These are phyloP conservation scores for Furcasterigmium sp. DNA, from an alignment of 2,329 filamentous ascomycete genomes.

Conservation along the genomic window DNA sequence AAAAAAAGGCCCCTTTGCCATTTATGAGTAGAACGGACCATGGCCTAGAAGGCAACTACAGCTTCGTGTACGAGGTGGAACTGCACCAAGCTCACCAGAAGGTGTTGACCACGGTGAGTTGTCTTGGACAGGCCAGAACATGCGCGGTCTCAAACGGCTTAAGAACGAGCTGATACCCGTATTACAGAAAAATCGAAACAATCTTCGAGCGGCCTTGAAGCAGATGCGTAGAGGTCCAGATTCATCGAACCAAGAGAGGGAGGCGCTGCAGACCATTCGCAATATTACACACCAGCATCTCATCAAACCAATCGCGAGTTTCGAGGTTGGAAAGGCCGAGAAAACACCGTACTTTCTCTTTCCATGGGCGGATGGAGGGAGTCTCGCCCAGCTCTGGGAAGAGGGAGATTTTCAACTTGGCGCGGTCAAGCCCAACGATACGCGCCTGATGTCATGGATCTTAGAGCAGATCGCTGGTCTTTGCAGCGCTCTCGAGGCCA, in stretches of 20 bases:
- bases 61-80: neutral
- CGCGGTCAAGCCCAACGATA: neutral
- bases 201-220: neutral
- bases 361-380: slow-evolving; percentile 5
- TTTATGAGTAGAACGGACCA: neutral
- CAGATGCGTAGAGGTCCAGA: neutral
- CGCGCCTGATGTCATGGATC: neutral
- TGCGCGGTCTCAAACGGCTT: too few species aligned
- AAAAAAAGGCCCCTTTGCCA: neutral
- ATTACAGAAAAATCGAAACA: neutral
- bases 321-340: neutral
- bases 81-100: neutral
- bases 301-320: slow-evolving; percentile 1
- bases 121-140: too few species aligned
- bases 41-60: neutral
- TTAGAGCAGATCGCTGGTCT: slow-evolving; percentile 2
- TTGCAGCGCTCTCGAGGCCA: neutral
- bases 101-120: too few species aligned
- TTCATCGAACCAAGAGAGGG: too few species aligned
- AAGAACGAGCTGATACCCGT: too few species aligned
- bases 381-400: slow-evolving; percentile 5
- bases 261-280: neutral
- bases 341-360: neutral
- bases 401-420: neutral
- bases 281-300: neutral